Conservation (phyloP, 768 basidiomycete genomes). For the Pholiota microspora region DNA sequence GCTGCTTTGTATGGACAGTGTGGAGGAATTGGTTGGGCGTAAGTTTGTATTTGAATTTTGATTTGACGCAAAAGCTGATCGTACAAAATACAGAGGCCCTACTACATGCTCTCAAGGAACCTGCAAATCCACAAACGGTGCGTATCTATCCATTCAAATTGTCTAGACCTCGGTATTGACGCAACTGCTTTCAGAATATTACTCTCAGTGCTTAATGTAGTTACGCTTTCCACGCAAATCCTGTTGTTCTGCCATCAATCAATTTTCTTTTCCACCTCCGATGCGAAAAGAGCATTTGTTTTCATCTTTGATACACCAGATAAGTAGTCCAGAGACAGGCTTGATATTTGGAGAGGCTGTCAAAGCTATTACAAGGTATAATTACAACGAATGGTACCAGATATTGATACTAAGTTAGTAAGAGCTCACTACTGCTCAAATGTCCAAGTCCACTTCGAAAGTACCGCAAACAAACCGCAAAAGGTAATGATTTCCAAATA, state of each 20-base stretch:
- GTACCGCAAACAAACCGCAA: no score
- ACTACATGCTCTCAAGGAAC: conserved; percentile 20
- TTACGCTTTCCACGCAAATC: not conserved
- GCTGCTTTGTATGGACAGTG: conserved; percentile 23
- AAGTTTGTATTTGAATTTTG: not conserved
- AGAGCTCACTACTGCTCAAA: no score
- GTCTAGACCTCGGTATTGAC: not conserved
- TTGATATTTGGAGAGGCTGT: not conserved
- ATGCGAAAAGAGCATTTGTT: not conserved
- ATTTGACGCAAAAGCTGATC: not conserved
- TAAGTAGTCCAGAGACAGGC: not conserved
- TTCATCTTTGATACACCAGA: not conserved
- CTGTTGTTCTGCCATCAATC: not conserved
- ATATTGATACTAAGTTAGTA: no score
- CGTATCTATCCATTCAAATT: not conserved
- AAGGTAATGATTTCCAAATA: no score
- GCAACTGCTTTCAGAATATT: conserved; percentile 13
- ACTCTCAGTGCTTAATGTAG: conserved; percentile 20
- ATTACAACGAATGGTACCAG: no score
- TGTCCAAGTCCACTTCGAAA: no score
- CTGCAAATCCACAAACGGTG: conserved; percentile 17
- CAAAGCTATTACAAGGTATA: no score
- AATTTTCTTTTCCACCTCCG: not conserved
- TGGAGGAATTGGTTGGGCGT: conserved; percentile 22
- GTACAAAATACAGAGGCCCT: conserved; percentile 6